Base-by-base conservation (phyloP, 2,329 filamentous ascomycete species). In the Geosmithia putterillii region DNA sequence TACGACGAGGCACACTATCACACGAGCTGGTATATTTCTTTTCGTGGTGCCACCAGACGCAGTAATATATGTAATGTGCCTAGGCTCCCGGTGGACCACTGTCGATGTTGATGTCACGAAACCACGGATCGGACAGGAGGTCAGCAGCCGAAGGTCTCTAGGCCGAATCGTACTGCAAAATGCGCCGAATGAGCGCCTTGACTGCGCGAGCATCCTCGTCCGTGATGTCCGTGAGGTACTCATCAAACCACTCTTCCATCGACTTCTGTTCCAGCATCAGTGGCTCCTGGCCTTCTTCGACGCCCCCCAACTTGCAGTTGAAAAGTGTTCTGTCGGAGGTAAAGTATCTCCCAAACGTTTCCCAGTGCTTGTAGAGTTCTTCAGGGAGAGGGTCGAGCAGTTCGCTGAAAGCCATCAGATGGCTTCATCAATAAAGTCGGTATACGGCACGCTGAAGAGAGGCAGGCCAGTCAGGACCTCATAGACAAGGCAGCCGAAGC, bases 401-500 rank as follows among this genome's bases (percentile, higher is more conserved):
- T 7, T 8, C 20, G 18, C 17, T 39, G 37, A 39, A 19, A 19
- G 37, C 19, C 7, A 39, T n/a, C 7, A 39, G 37, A 39, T 39
- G 37, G 18, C 37, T n/a, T 39, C 37, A 39, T 39, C 37, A 19
- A 19, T 19, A 39, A 39, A 39, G 7, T 39, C 37, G 37, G 37
- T 19, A n/a, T 15, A n/a, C 18, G 37, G 37, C 5, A 39, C 37
- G 37, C 37, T 19, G 37, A 39, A 39, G 34, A 39, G 38, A 20
- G 38, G 46, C 36, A 50, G 47, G 35, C 57, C 56, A 10, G 53
- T 56, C 18, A 59, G 34, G 20, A 58, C 51, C 47, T 58, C 51
- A 45, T 56, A 59, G 17, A 56, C 32, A 42, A 59, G 54, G 38
- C 54, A 58, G 42, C 57, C 53, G 28, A 58, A 60, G 42, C 54